phyloP scores from a whole-genome alignment of 352 stramenopile genomes.

The Phytophthora kernoviae region DNA sequence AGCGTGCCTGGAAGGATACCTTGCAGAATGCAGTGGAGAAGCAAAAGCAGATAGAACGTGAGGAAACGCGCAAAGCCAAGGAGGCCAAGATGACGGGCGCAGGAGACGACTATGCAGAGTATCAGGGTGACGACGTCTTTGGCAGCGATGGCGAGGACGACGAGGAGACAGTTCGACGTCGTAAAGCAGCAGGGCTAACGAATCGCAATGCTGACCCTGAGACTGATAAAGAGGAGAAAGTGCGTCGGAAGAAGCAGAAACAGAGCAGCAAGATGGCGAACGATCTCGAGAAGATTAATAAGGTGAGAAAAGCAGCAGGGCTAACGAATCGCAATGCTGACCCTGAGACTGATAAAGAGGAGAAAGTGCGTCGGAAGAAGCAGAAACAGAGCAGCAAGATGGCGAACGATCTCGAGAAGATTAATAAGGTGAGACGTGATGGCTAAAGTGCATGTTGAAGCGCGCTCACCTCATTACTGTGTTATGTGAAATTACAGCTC shows the following conservation, averaged over 20 bases:
- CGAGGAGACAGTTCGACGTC: constrained; percentile 33
- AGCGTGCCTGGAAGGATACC: constrained; percentile 62
- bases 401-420: constrained; percentile 72
- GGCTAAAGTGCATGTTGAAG: neutral
- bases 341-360: constrained; percentile 21
- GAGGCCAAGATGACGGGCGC: constrained; percentile 39
- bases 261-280: constrained; percentile 68
- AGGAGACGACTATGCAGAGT: constrained; percentile 69
- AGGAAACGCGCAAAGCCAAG: constrained; percentile 45
- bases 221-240: constrained; percentile 29
- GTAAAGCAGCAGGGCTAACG: constrained; percentile 35
- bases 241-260: constrained; percentile 66
- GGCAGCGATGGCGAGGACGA: constrained; percentile 77
- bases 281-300: constrained; percentile 77
- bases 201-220: constrained; percentile 29
- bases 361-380: constrained; percentile 56
- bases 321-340: constrained; percentile 27
- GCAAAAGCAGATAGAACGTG: constrained; percentile 46
- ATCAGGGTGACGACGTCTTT: constrained; percentile 41
- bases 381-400: constrained; percentile 75
- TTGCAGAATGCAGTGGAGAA: constrained; percentile 58
- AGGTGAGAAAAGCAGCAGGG: constrained; percentile 52
- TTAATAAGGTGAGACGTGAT: constrained; percentile 34
- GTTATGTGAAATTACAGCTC: constrained; percentile 24
- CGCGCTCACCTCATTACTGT: constrained; percentile 1